Evolutionary conservation across 352 stramenopile species (phyloP).

Genomic region (Phytopythium oedochilum): DNA sequence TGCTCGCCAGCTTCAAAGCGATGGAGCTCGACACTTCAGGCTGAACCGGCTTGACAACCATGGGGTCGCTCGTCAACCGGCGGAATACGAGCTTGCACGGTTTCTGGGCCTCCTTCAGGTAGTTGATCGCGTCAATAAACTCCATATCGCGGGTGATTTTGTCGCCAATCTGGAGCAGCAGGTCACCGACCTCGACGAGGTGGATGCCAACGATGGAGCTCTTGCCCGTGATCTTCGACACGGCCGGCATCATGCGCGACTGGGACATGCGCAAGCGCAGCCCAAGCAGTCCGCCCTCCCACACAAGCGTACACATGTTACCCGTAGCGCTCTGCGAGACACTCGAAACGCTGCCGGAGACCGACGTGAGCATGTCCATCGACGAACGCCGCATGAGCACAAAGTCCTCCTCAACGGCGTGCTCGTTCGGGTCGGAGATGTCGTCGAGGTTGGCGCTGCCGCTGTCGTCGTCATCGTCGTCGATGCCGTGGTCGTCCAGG

Average conservation of each 20-base stretch:
- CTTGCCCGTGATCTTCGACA: constrained; percentile 83
- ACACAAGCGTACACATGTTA: constrained; percentile 78
- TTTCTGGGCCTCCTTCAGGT: constrained; percentile 76
- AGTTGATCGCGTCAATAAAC: constrained; percentile 80
- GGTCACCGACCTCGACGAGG: constrained; percentile 77
- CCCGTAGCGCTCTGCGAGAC: constrained; percentile 48
- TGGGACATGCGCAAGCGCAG: constrained; percentile 76
- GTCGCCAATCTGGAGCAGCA: constrained; percentile 71
- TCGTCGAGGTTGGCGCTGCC: constrained; percentile 22
- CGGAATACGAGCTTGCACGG: constrained; percentile 76
- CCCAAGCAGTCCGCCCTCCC: constrained; percentile 77
- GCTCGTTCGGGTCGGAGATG: constrained; percentile 48
- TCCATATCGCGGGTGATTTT: constrained; percentile 73
- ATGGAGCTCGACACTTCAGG: constrained; percentile 64
- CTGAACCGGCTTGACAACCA: constrained; percentile 75
- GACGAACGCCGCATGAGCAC: constrained; percentile 62
- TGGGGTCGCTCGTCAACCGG: constrained; percentile 59
- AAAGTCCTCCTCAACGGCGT: constrained; percentile 60
- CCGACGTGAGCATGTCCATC: constrained; percentile 63
- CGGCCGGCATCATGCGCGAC: constrained; percentile 69
- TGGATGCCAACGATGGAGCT: constrained; percentile 86
- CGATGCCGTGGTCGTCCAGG: constrained; percentile 39
- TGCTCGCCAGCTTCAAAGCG: constrained; percentile 61
- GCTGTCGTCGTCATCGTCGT: constrained; percentile 24
- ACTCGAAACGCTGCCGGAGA: constrained; percentile 56